Conservation (phyloP, 164 flowering plant species). For the Vitis labrusca region DNA sequence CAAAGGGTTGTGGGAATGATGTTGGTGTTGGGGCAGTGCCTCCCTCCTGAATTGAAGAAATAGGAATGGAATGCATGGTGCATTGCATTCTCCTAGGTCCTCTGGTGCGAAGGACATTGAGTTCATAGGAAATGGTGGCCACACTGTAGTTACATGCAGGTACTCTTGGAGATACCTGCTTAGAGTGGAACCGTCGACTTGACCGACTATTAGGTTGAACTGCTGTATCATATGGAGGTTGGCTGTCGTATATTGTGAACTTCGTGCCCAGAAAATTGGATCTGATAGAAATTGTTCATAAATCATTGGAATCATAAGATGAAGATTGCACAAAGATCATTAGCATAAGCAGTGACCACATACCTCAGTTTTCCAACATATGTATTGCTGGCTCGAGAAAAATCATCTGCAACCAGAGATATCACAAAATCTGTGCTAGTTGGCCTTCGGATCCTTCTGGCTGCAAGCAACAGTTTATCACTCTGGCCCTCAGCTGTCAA, state of each 20-base stretch:
- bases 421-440: slow-evolving; percentile 60
- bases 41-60: slow-evolving; percentile 57
- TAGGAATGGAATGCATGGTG: slow-evolving; percentile 56
- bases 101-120: slow-evolving; percentile 66
- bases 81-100: slow-evolving; percentile 77
- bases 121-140: slow-evolving; percentile 59
- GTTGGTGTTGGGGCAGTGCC: slow-evolving; percentile 58
- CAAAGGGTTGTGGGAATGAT: slow-evolving; percentile 30
- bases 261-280: slow-evolving; percentile 73
- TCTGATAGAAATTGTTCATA: slow-evolving; percentile 31
- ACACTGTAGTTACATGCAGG: slow-evolving; percentile 50
- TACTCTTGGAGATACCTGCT: slow-evolving; percentile 56
- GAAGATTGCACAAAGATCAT: not conserved
- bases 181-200: slow-evolving; percentile 44
- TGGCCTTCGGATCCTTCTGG: slow-evolving; percentile 57
- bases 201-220: slow-evolving; percentile 20
- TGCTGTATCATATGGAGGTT: slow-evolving; percentile 40
- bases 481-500: slow-evolving; percentile 53
- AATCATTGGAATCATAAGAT: not conserved
- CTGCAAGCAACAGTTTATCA: slow-evolving; percentile 59
- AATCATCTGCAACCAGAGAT: slow-evolving; percentile 56
- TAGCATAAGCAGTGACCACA: slow-evolving; percentile 7
- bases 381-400: slow-evolving; percentile 59
- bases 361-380: slow-evolving; percentile 70
- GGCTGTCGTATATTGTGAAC: slow-evolving; percentile 62